Evolutionary conservation across 768 basidiomycete genomes (phyloP).

Genomic region (Lactarius quietus): DNA sequence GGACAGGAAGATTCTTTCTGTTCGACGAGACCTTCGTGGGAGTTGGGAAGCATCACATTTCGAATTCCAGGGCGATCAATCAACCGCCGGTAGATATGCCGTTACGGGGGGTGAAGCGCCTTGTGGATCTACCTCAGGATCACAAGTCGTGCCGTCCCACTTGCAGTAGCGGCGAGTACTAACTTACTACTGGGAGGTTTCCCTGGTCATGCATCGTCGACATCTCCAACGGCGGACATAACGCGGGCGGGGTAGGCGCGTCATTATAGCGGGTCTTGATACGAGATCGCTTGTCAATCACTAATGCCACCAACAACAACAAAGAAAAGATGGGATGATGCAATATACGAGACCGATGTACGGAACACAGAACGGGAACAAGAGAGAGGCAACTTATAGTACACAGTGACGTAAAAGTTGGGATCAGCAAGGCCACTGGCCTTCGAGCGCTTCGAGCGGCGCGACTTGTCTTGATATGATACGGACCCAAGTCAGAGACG

Average conservation of each 20-base stretch:
- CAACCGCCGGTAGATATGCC: background rate
- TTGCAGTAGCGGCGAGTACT: too few relatives aligned
- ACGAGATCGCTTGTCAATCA: background rate
- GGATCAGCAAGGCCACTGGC: background rate
- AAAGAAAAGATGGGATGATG: background rate
- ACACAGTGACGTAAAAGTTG: background rate
- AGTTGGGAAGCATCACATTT: too few relatives aligned
- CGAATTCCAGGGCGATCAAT: background rate
- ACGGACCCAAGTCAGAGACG: too few relatives aligned
- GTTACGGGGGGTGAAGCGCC: too few relatives aligned
- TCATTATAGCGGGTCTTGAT: background rate
- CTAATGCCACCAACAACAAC: background rate
- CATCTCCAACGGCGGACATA: background rate
- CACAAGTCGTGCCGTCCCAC: background rate
- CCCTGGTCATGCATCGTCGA: background rate
- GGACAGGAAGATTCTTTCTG: too few relatives aligned
- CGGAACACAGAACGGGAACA: background rate
- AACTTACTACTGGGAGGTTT: too few relatives aligned
- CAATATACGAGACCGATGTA: slow-evolving; percentile 9
- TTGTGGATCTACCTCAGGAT: too few relatives aligned
- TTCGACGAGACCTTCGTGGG: too few relatives aligned
- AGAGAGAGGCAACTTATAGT: too few relatives aligned
- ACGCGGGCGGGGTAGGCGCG: background rate
- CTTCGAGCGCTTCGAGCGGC: slow-evolving; percentile 24
- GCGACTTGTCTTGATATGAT: slow-evolving; percentile 27